These are phyloP conservation scores for Coemansia sp. DNA, from an alignment of 192 early-diverging fungal species.

Conservation along the genomic window DNA sequence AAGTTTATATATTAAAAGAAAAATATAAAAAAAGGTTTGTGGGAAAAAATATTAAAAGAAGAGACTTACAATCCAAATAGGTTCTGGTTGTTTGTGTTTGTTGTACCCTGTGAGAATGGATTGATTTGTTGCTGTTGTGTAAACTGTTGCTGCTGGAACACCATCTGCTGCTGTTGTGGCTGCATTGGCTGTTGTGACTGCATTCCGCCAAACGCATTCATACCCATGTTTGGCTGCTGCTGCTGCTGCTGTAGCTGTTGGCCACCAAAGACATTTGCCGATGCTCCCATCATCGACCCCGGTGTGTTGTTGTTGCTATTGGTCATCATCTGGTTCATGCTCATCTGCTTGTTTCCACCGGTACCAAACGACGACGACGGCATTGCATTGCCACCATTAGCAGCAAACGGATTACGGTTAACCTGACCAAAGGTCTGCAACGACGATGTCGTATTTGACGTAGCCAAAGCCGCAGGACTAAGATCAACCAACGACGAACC, in stretches of 20 bases:
- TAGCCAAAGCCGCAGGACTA: slow-evolving; percentile 27
- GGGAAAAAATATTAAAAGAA: slow-evolving; percentile 1
- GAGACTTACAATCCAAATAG: slow-evolving; percentile 39
- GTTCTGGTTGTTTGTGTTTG: slow-evolving; percentile 29
- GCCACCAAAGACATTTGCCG: slow-evolving; percentile 13
- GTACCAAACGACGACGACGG: not conserved
- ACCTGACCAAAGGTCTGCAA: slow-evolving; percentile 48
- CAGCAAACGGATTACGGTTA: slow-evolving; percentile 54
- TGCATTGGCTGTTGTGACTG: slow-evolving; percentile 13
- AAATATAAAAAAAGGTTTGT: slow-evolving; percentile 3
- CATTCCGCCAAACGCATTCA: slow-evolving; percentile 8
- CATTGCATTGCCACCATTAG: slow-evolving; percentile 1
- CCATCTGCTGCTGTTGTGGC: slow-evolving; percentile 27
- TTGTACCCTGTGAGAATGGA: slow-evolving; percentile 35
- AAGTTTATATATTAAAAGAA: not conserved
- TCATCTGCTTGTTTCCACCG: slow-evolving; percentile 22
- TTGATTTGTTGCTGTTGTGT: slow-evolving; percentile 39
- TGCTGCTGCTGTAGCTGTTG: too few relatives aligned
- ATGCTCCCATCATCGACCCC: slow-evolving; percentile 16
- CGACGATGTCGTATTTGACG: slow-evolving; percentile 17
- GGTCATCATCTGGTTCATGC: slow-evolving; percentile 51
- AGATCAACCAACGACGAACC: slow-evolving; percentile 45
- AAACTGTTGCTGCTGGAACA: slow-evolving; percentile 22
- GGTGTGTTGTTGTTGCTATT: not conserved
- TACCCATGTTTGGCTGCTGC: slow-evolving; percentile 10